Base-by-base conservation (phyloP, 75 land plant species). In the Selaginella tamariscina region DNA sequence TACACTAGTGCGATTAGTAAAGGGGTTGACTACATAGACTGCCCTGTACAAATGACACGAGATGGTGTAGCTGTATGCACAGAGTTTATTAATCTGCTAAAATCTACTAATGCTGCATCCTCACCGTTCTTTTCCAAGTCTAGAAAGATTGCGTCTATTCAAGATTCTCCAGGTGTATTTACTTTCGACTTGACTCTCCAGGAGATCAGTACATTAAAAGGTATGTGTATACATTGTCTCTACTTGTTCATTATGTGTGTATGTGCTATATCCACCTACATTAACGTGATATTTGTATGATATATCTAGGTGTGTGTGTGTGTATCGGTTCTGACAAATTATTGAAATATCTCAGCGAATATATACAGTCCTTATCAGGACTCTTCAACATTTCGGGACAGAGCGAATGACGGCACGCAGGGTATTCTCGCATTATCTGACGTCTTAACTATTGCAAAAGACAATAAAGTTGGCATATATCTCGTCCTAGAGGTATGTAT, bases 1-100 rank as follows among this genome's bases (percentile, higher is more conserved):
- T 91, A 87, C 49, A 33, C 81, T 28, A 72, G 79, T 71, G 91
- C 96, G 0, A 65, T 91, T 24, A 63, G 65, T 23, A 90, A 79
- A 65, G 96, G 96, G 0, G 88, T 83, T 62, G 88, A 85, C 71
- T 77, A 85, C 32, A 87, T 91, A 21, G 96, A 87, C 65, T 91
- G 96, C 77, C 70, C 91, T n/a, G 88, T 91, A 29, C 96, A 91
- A 71, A 78, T 91, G 69, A 79, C 96, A 21, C 83, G 76, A 74
- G 96, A 91, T 77, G 88, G 96, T 30, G 75, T 87, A 1, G 69
- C 83, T 20, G 77, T 91, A 69, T 91, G 96, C 69, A 68, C 78
- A 60, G 75, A 76, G 30, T 70, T 74, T 24, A 54, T 76, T 28
- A 83, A 91, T 69, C 81, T 91, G 26, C 27, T 73, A 5, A 29